phyloP scores from a whole-genome alignment of 2,329 filamentous ascomycete species.

The Clonostachys chloroleuca region DNA sequence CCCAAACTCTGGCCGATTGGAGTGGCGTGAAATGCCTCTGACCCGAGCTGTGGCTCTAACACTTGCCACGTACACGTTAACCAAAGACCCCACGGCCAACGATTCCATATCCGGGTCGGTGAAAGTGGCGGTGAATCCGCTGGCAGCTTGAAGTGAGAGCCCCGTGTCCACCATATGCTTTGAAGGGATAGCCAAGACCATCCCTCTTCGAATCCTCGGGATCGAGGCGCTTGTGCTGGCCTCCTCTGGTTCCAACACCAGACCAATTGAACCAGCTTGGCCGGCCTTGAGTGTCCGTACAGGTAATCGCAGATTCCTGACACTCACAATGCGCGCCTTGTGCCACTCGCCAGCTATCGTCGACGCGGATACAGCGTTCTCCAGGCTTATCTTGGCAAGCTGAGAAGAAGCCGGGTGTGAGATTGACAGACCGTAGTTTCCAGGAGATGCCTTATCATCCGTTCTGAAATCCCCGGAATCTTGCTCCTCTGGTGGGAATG shows the following conservation, averaged over 20 bases:
- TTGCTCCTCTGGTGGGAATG: conserved; percentile 60
- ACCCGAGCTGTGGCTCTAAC: conserved; percentile 79
- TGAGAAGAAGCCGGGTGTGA: conserved; percentile 51
- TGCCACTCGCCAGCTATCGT: conserved; percentile 69
- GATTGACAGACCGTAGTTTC: conserved; percentile 42
- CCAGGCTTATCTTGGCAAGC: conserved; percentile 44
- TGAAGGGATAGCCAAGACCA: conserved; percentile 68
- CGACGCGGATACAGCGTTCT: conserved; percentile 47
- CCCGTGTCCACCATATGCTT: conserved; percentile 52
- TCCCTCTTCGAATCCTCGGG: conserved; percentile 66
- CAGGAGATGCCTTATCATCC: conserved; percentile 41
- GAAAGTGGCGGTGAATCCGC: conserved; percentile 69
- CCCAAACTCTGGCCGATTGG: conserved; percentile 13
- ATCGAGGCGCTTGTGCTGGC: not conserved
- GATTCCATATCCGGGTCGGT: conserved; percentile 55
- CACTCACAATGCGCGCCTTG: conserved; percentile 73
- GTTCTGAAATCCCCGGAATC: conserved; percentile 29
- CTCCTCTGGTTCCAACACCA: conserved; percentile 50
- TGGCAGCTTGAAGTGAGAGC: conserved; percentile 58
- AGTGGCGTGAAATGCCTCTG: conserved; percentile 40
- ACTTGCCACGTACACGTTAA: conserved; percentile 84
- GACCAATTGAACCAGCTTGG: conserved; percentile 85
- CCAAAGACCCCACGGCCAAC: conserved; percentile 62
- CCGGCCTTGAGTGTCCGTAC: conserved; percentile 71
- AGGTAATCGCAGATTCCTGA: conserved; percentile 82